Percentiles rank a stretch among this genome's conserved stretches.
Evolutionary conservation across 2,329 filamentous ascomycete genomes (phyloP).

Genomic region (Microascus cirrosus): DNA sequence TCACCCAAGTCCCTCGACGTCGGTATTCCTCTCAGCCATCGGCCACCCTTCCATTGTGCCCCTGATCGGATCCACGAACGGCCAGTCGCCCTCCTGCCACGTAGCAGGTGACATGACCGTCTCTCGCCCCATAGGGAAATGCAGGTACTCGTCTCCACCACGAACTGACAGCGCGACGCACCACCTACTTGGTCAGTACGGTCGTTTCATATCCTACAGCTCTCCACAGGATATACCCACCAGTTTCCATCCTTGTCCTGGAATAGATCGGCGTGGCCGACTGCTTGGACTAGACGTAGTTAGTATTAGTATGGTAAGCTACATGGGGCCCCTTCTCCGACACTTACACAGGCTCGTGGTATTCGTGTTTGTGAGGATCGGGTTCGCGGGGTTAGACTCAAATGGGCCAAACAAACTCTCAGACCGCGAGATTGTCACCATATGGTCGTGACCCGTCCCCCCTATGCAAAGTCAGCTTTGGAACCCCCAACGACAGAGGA

Average conservation of each 20-base stretch:
- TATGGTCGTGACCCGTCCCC: slow-evolving; percentile 29
- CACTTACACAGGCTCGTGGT: slow-evolving; percentile 19
- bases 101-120: slow-evolving; percentile 34
- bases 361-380: slow-evolving; percentile 28
- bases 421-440: slow-evolving; percentile 29
- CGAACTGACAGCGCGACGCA: slow-evolving; percentile 33
- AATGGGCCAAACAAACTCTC: slow-evolving; percentile 28
- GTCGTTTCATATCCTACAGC: neutral
- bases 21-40: slow-evolving; percentile 20
- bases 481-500: neutral
- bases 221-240: slow-evolving; percentile 11
- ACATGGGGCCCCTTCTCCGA: neutral
- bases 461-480: neutral
- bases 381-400: slow-evolving; percentile 26
- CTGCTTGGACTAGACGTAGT: slow-evolving; percentile 19
- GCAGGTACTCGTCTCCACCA: slow-evolving; percentile 24
- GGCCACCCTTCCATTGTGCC: slow-evolving; percentile 22
- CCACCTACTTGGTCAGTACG: slow-evolving; percentile 20
- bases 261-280: slow-evolving; percentile 33
- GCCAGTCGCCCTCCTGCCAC: slow-evolving; percentile 39
- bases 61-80: slow-evolving; percentile 19
- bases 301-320: neutral
- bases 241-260: slow-evolving; percentile 32
- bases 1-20: slow-evolving; percentile 16
- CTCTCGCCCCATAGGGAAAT: slow-evolving; percentile 44